Evolutionary conservation across 495 filamentous ascomycete species (phyloP), one percentile per base, ranked within the genome.

Genomic region (Hyaloscypha bicolor): DNA sequence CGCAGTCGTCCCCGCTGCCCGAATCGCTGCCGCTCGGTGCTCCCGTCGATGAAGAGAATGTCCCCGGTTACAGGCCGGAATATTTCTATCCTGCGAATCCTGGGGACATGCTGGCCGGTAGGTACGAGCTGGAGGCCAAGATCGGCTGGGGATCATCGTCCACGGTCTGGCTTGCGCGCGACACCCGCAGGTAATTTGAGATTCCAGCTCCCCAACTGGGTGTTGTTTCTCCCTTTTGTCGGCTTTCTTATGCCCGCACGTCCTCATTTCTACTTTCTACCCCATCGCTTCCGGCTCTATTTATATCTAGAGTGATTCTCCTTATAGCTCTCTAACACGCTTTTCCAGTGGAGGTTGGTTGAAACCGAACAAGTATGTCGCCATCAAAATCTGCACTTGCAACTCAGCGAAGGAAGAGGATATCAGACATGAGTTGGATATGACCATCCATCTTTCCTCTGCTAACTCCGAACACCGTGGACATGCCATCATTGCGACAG

Each of bases 31-130:
- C 62, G 6, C 16, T 32, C 32, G 62, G 29, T 57, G 39, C 59
- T 35, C 57, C 31, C 9, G 37, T 62, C 77, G 69, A 73, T 32
- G 72, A 75, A 65, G 72, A 75, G 64, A 48, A 22, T 6, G 55
- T 60, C 5, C 71, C 63, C 35, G 39, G 60, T 79, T 75, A 82
- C 22, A 32, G 77, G 56, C 75, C 77, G 51, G 76, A 75, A 69
- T 45, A 65, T 61, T 83, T 80, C 75, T 82, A 82, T 71, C 79
- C 79, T 59, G 77, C 72, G 35, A 77, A 78, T 52, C 73, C 78
- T 64, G 78, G 79, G 53, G 79, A 83, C 52, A 65, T 80, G 6
- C 65, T 80, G 12, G 55, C 75, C 71, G 53, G 69, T 42, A 73
- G 74, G 56, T 81, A 81, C 61, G 73, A 82, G 72, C 67, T 64